Evolutionary conservation across 345 rosid genomes (phyloP).

Genomic region (Boechera retrofracta): DNA sequence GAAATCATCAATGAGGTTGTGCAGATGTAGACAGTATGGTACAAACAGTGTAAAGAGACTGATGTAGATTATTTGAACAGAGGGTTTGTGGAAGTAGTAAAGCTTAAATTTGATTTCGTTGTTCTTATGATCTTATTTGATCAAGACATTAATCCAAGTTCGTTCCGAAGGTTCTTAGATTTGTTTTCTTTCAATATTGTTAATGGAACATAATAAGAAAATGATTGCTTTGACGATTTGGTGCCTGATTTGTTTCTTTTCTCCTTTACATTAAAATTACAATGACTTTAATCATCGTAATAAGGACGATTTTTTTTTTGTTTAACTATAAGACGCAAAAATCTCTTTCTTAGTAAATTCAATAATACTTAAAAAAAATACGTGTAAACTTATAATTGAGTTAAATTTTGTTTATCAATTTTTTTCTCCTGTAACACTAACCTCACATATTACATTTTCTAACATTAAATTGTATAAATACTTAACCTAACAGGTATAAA

Average conservation of each 20-base stretch:
- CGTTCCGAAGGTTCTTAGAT: constrained; percentile 9
- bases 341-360: neutral
- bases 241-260: neutral
- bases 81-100: constrained; percentile 37
- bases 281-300: neutral
- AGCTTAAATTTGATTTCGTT: constrained; percentile 16
- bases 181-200: constrained; percentile 20
- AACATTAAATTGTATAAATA: neutral
- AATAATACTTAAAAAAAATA: neutral
- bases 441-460: too few relatives aligned
- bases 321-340: neutral
- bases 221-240: constrained; percentile 35
- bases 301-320: neutral
- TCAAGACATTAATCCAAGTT: neutral
- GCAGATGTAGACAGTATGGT: constrained; percentile 65
- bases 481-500: neutral
- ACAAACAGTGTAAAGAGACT: constrained; percentile 48
- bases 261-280: neutral
- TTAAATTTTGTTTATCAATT: neutral
- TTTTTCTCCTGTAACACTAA: too few relatives aligned
- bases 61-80: too few relatives aligned
- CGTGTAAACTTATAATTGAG: neutral
- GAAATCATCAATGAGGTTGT: constrained; percentile 53
- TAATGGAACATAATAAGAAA: neutral
- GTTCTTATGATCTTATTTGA: neutral